These are phyloP conservation scores for Boeremia lycopersici DNA, from an alignment of 2,329 filamentous ascomycete species.

Conservation along the genomic window DNA sequence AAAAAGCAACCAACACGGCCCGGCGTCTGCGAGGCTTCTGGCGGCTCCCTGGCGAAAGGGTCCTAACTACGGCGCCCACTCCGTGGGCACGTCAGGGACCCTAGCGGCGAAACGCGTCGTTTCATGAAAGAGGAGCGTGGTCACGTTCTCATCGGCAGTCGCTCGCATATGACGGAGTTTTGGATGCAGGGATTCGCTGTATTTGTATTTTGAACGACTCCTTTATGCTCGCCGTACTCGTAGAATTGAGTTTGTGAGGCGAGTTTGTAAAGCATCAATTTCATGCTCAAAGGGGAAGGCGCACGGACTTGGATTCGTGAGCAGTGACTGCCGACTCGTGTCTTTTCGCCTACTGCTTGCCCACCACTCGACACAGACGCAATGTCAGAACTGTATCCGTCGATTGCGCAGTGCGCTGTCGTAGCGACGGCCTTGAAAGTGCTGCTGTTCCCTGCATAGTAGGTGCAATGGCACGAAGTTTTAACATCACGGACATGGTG, in stretches of 20 bases:
- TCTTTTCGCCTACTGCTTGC: constrained; percentile 27
- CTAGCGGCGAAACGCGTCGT: constrained; percentile 19
- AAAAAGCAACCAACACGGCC: constrained; percentile 12
- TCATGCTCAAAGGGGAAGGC: constrained; percentile 7
- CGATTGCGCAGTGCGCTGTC: constrained; percentile 85
- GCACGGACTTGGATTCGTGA: constrained; percentile 22
- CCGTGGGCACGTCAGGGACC: constrained; percentile 18
- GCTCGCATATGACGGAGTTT: not conserved
- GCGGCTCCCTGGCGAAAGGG: constrained; percentile 12
- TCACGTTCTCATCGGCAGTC: constrained; percentile 3
- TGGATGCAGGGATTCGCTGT: too few relatives aligned
- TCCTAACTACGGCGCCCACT: constrained; percentile 25
- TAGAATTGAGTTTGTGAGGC: too few relatives aligned
- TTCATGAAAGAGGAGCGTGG: constrained; percentile 7
- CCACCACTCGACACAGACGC: constrained; percentile 28
- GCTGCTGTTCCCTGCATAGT: constrained; percentile 94
- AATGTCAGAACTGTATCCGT: constrained; percentile 84
- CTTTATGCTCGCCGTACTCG: not conserved
- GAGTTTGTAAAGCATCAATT: not conserved
- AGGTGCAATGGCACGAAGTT: constrained; percentile 52
- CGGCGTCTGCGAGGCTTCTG: constrained; percentile 18
- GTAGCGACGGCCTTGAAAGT: constrained; percentile 89
- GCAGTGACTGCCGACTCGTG: constrained; percentile 18
- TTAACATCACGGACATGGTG: constrained; percentile 9
- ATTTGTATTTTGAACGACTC: not conserved